Percentiles rank a stretch among this genome's conserved stretches.
These are phyloP conservation scores for Polyplosphaeria fusca DNA, from an alignment of 495 filamentous ascomycete species.

Conservation along the genomic window DNA sequence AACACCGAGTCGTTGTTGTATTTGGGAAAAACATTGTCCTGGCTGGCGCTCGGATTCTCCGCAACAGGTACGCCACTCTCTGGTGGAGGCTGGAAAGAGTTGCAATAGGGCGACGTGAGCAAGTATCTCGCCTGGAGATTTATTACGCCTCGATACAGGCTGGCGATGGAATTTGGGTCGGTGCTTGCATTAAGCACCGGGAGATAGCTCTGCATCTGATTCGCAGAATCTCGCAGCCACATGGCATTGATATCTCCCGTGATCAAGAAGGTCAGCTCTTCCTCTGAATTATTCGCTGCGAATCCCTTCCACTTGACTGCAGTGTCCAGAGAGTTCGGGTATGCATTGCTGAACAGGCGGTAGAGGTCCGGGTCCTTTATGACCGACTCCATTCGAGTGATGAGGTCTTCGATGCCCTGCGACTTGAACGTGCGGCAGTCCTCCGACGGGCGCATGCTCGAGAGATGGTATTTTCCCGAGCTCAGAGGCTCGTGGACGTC, in stretches of 20 bases:
- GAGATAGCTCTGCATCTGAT: slow-evolving; percentile 64
- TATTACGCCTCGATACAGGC: slow-evolving; percentile 61
- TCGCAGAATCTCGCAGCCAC: slow-evolving; percentile 68
- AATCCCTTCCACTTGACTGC: slow-evolving; percentile 63
- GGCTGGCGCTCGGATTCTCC: slow-evolving; percentile 48
- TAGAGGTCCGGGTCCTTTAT: slow-evolving; percentile 64
- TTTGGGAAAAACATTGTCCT: slow-evolving; percentile 48
- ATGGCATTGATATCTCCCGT: slow-evolving; percentile 67
- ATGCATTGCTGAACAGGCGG: slow-evolving; percentile 63
- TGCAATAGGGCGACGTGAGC: slow-evolving; percentile 59
- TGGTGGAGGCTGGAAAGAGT: slow-evolving; percentile 59
- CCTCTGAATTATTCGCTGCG: slow-evolving; percentile 51
- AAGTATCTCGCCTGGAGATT: slow-evolving; percentile 65
- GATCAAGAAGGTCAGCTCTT: slow-evolving; percentile 63
- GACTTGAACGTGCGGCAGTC: slow-evolving; percentile 62
- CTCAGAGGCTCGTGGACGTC: slow-evolving; percentile 40
- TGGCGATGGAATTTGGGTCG: slow-evolving; percentile 53
- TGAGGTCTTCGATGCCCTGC: slow-evolving; percentile 52
- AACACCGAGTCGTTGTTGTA: slow-evolving; percentile 54
- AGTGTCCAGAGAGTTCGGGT: slow-evolving; percentile 67
- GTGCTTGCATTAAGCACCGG: slow-evolving; percentile 52
- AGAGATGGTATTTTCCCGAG: slow-evolving; percentile 46
- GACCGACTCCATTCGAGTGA: slow-evolving; percentile 46
- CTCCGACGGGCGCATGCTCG: slow-evolving; percentile 54
- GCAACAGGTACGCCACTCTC: slow-evolving; percentile 52